Evolutionary conservation across 2,329 filamentous ascomycete genomes (phyloP), one percentile per base, ranked within the genome.

Genomic region (Emydomyces testavorans): DNA sequence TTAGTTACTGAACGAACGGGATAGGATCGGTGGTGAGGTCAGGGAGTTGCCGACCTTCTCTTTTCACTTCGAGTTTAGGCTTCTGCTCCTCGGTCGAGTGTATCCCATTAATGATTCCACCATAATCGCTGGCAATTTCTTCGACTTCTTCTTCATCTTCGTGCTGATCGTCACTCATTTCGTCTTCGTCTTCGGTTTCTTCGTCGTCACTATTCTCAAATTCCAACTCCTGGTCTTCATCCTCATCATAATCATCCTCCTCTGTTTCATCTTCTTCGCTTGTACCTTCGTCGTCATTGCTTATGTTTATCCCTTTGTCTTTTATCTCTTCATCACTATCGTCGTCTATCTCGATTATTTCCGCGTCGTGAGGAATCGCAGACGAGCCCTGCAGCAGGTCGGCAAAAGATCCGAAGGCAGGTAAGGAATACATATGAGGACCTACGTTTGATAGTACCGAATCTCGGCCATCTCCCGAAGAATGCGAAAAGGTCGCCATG

Each of bases 261-360:
- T 56, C 53, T n/a, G 62, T 58, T 3, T 59, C 56, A 16, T 55
- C 55, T 15, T 48, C 51, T 21, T 46, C 48, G 20, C 40, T 48
- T n/a, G 46, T 37, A 13, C 49, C 57, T 37, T 57, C 55, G 8
- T 60, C 57, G 31, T 63, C 58, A 20, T 65, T 59, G 35, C 57
- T 59, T 4, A 57, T 52, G 40, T 56, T 56, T 23, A 57, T 55
- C 40, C 54, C 53, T 13, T 58, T 52, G 6, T 54, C 51, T 4
- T 56, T 52, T 11, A 45, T 35, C 24, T 51, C 55, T 6, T 62
- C 60, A 20, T 64, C 62, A 18, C 38, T 42, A 31, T 61, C 60
- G 24, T 65, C 62, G 34, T 65, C 62, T 36, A 69, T 65, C 47
- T 61, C 65, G 52, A 69, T 67, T 20, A 68, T 54, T 50, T 66